Conservation (phyloP, 106 monocot genomes). For the Triglochin maritima region DNA sequence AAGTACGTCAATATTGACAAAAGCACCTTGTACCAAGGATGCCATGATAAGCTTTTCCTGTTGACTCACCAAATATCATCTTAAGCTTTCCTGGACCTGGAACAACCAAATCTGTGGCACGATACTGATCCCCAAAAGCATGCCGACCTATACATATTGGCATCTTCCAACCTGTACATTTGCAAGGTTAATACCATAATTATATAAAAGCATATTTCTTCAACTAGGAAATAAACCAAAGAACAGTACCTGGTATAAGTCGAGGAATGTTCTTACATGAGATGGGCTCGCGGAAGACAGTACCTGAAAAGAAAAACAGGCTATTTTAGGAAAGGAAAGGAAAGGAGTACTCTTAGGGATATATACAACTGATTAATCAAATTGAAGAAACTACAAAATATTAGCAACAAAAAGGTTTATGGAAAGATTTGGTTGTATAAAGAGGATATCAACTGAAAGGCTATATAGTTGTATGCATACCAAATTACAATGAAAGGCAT, state of each 20-base stretch:
- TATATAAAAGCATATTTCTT: neutral
- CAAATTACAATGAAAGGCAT: too few relatives aligned
- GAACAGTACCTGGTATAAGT: constrained; percentile 38
- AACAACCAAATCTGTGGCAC: constrained; percentile 61
- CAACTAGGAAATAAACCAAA: neutral
- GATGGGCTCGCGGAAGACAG: constrained; percentile 83
- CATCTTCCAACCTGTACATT: constrained; percentile 59
- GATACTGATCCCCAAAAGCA: constrained; percentile 86
- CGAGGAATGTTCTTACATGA: constrained; percentile 63
- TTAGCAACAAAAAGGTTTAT: too few relatives aligned
- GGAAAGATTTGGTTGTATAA: too few relatives aligned
- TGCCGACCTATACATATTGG: constrained; percentile 87
- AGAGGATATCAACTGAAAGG: too few relatives aligned
- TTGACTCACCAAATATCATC: constrained; percentile 64
- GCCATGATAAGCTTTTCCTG: neutral
- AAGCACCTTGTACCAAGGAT: too few relatives aligned
- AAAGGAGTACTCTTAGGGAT: neutral
- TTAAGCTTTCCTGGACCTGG: constrained; percentile 74
- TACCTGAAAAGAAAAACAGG: constrained; percentile 33
- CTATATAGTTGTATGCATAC: too few relatives aligned
- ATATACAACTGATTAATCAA: neutral
- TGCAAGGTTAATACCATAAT: neutral
- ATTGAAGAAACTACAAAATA: too few relatives aligned
- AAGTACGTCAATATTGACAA: neutral
- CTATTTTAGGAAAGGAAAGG: neutral